These are phyloP conservation scores for Physcomitrellopsis africana DNA, from an alignment of 225 moss, liverwort and hornwort genomes.

Conservation along the genomic window DNA sequence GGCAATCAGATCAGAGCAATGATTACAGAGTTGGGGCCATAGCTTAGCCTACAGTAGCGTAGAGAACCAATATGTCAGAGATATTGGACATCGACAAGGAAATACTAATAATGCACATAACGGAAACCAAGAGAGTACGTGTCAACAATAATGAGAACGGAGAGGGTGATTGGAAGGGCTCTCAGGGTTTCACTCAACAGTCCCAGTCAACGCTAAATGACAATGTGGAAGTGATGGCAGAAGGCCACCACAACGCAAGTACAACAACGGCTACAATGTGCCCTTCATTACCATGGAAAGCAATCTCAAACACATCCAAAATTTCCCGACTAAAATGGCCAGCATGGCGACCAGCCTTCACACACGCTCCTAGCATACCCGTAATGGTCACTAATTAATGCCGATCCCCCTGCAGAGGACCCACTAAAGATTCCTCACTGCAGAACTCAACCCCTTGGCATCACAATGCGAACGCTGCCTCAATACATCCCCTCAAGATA, in stretches of 20 bases:
- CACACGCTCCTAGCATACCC: conserved; percentile 29
- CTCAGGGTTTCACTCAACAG: conserved; percentile 18
- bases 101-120: background rate
- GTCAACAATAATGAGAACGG: background rate
- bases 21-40: background rate
- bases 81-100: background rate
- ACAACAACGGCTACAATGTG: conserved; percentile 36
- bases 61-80: background rate
- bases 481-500: background rate
- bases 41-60: background rate
- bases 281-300: conserved; percentile 27
- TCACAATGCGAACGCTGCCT: conserved; percentile 5
- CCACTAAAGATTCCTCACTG: conserved; percentile 15
- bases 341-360: conserved; percentile 34
- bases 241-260: conserved; percentile 23
- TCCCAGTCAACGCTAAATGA: background rate
- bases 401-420: conserved; percentile 12
- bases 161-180: background rate
- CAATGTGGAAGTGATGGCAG: conserved; percentile 17
- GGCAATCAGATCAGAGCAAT: background rate
- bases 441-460: background rate
- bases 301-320: conserved; percentile 8
- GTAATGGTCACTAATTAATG: conserved; percentile 38
- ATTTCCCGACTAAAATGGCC: conserved; percentile 13
- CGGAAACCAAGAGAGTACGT: background rate